Base-by-base conservation (phyloP, 345 rosid genomes). In the Raphanus raphanistrum region DNA sequence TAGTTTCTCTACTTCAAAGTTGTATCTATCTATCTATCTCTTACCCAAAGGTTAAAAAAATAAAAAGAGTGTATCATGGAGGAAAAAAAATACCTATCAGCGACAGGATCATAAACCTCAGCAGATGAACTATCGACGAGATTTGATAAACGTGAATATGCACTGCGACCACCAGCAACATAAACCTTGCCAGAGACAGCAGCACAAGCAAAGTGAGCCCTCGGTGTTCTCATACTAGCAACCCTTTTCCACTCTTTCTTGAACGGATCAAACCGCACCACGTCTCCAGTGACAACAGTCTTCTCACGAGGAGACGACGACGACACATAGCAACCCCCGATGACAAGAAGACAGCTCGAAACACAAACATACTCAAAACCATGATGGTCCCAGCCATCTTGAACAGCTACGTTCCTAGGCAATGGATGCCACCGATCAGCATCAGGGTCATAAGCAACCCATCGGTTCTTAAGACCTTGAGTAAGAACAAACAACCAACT, bases 401-500 rank as follows among this genome's bases (percentile, higher is more conserved):
- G 76, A 6, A 80, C 71, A 59, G 71, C 79, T 1, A 76, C 70
- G 62, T 79, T 80, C 66, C 81, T 77, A 5, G 97, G 93, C 75
- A 93, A 58, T 1, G 93, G 93, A 75, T 91, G 95, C 95, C 98
- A 93, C 25, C 72, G 83, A 81, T 93, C 88, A 31, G 95, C 93
- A 36, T 86, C 86, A 8, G 91, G 95, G 78, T 93, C 98, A 76
- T 89, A 91, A 45, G 91, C 95, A 71, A 91, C 68, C 98, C 97
- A 93, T 55, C 80, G 92, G 68, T 87, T 83, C 5, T 87, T 79
- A 28, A 88, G 81, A 57, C 86, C 76, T 52, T 93, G 93, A 0
- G 94, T 84, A 1, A 92, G 90, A 73, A 85, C 90, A 76, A 93
- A 93, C 69, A 93, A 76, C 95, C 98, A 93, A 80, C 85, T 78